Evolutionary conservation across 2,329 filamentous ascomycete species (phyloP).

Genomic region (Bipolaris sorokiniana): DNA sequence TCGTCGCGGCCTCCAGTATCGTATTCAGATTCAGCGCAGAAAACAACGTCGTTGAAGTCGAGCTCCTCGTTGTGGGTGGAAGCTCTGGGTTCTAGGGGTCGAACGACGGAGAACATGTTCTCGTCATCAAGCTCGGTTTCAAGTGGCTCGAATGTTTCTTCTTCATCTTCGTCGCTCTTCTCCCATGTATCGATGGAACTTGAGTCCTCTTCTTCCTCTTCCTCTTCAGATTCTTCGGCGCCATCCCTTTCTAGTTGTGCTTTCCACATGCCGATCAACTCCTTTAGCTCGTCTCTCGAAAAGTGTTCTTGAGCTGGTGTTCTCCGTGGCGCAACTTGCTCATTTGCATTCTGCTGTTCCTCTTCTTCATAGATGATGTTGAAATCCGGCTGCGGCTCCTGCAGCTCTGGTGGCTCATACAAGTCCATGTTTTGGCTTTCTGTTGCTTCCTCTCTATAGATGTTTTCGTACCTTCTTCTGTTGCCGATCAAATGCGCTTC

Average conservation of each 20-base stretch:
- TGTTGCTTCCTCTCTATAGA: background rate
- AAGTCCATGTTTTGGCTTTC: background rate
- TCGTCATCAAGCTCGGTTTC: background rate
- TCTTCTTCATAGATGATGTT: background rate
- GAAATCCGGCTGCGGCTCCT: background rate
- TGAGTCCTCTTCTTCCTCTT: background rate
- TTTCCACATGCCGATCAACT: slow-evolving; percentile 1
- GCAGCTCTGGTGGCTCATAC: background rate
- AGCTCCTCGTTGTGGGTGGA: background rate
- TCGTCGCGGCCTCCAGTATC: slow-evolving; percentile 6
- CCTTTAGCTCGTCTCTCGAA: slow-evolving; percentile 3
- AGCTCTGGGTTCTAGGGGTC: background rate
- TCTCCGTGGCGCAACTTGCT: background rate
- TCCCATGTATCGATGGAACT: slow-evolving; percentile 2
- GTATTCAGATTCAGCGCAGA: background rate
- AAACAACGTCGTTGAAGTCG: slow-evolving; percentile 15
- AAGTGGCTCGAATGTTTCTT: background rate
- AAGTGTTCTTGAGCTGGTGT: background rate
- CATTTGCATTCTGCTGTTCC: background rate
- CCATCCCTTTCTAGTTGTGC: background rate
- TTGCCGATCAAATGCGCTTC: slow-evolving; percentile 5
- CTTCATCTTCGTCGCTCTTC: background rate
- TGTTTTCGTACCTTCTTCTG: background rate
- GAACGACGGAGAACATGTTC: background rate
- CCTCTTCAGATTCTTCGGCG: background rate